phyloP scores from a whole-genome alignment of 2,329 filamentous ascomycete species.

The Penicillium sp. region DNA sequence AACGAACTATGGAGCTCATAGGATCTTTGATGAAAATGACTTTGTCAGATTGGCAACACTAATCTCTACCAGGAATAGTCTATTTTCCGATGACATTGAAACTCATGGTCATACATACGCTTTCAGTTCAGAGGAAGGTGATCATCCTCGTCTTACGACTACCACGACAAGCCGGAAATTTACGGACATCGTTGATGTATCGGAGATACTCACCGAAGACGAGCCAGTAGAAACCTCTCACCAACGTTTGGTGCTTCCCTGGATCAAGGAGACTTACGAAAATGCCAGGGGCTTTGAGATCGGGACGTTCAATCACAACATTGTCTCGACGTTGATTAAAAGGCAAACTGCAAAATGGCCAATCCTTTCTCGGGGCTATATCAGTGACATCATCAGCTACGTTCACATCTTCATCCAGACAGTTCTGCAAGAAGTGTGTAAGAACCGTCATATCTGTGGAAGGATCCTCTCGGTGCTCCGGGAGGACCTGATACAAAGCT shows the following conservation, averaged over 20 bases:
- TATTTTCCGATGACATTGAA: slow-evolving; percentile 2
- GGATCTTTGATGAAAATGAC: slow-evolving; percentile 36
- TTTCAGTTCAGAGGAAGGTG: slow-evolving; percentile 18
- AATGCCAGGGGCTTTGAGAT: slow-evolving; percentile 56
- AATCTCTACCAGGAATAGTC: slow-evolving; percentile 4
- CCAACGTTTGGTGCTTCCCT: slow-evolving; percentile 43
- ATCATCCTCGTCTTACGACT: too few species aligned
- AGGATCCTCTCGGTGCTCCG: slow-evolving; percentile 48
- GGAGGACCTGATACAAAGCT: slow-evolving; percentile 49
- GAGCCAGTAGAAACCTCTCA: background rate
- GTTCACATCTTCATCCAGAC: slow-evolving; percentile 56
- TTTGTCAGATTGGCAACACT: slow-evolving; percentile 21
- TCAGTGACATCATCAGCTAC: slow-evolving; percentile 53
- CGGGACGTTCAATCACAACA: slow-evolving; percentile 47
- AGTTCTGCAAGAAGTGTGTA: slow-evolving; percentile 48
- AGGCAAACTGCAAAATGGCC: slow-evolving; percentile 60
- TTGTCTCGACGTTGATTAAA: slow-evolving; percentile 46
- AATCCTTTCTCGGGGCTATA: slow-evolving; percentile 49
- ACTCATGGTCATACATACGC: slow-evolving; percentile 13
- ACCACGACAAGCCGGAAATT: too few species aligned
- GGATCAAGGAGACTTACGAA: slow-evolving; percentile 48
- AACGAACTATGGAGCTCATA: slow-evolving; percentile 39
- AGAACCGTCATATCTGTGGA: slow-evolving; percentile 45
- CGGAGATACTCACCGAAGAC: slow-evolving; percentile 19
- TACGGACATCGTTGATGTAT: slow-evolving; percentile 1